Conservation (phyloP, 768 basidiomycete genomes). For the Tylopilus rubrobrunneus region DNA sequence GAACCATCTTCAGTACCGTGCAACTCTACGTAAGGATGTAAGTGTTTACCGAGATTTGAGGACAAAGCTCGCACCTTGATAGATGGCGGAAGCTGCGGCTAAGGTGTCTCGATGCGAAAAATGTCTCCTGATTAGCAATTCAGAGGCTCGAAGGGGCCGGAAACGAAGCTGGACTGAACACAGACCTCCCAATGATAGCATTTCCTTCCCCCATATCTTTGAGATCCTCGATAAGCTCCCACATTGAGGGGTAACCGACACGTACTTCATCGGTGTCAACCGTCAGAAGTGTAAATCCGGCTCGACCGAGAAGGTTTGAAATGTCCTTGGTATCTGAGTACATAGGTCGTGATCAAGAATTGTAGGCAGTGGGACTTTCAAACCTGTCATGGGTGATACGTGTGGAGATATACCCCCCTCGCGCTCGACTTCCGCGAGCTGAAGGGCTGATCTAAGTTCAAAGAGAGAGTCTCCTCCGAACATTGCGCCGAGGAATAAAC, state of each 20-base stretch:
- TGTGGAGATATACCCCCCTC: slow-evolving; percentile 97
- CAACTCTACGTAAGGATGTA: slow-evolving; percentile 50
- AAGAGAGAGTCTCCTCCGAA: slow-evolving; percentile 96
- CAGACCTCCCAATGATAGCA: slow-evolving; percentile 79
- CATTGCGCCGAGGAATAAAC: slow-evolving; percentile 91
- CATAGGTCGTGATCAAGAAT: slow-evolving; percentile 3
- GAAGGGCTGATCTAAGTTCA: slow-evolving; percentile 90
- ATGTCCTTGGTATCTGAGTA: slow-evolving; percentile 82
- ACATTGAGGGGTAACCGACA: slow-evolving; percentile 90
- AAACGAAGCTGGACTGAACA: not conserved
- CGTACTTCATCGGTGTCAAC: slow-evolving; percentile 94
- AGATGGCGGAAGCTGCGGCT: slow-evolving; percentile 88
- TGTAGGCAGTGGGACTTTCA: slow-evolving; percentile 13
- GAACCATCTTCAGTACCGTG: slow-evolving; percentile 81
- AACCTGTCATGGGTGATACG: slow-evolving; percentile 96
- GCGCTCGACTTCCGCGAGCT: slow-evolving; percentile 89
- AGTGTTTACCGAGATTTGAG: not conserved
- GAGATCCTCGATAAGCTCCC: slow-evolving; percentile 93
- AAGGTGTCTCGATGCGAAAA: slow-evolving; percentile 81
- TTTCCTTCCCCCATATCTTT: slow-evolving; percentile 96
- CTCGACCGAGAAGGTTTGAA: slow-evolving; percentile 86
- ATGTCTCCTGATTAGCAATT: slow-evolving; percentile 45
- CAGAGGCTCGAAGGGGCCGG: not conserved
- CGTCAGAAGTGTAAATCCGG: slow-evolving; percentile 90
- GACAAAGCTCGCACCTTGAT: slow-evolving; percentile 53